Conservation (phyloP, 257 asterid species). For the Cordia subcordata region DNA sequence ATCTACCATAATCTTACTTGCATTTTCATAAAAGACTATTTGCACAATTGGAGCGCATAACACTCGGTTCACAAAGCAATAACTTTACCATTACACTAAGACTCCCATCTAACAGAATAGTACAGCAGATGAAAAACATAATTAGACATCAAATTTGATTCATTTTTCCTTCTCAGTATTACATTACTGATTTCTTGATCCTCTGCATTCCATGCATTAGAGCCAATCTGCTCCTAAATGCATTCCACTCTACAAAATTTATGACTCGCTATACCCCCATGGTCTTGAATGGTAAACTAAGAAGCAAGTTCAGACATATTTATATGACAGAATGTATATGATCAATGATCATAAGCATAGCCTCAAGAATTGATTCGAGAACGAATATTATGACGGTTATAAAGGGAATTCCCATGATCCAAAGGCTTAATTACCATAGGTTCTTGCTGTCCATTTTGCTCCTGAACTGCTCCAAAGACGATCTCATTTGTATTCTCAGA, state of each 20-base stretch:
- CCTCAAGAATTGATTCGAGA: slow-evolving; percentile 31
- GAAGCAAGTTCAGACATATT: slow-evolving; percentile 28
- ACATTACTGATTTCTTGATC: slow-evolving; percentile 14
- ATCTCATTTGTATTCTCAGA: slow-evolving; percentile 61
- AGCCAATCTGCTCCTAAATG: slow-evolving; percentile 18
- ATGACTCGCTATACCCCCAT: slow-evolving; percentile 36
- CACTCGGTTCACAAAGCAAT: no score
- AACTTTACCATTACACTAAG: no score
- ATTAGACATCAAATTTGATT: background rate
- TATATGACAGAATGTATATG: slow-evolving; percentile 8
- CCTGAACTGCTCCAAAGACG: slow-evolving; percentile 88
- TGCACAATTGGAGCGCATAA: no score
- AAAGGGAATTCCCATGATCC: slow-evolving; percentile 42
- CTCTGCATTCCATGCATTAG: slow-evolving; percentile 18
- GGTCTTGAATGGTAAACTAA: slow-evolving; percentile 15
- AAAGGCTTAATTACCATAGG: slow-evolving; percentile 61
- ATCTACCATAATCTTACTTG: no score
- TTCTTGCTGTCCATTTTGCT: slow-evolving; percentile 38
- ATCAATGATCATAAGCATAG: slow-evolving; percentile 45
- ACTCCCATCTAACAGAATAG: background rate
- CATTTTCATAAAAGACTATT: no score
- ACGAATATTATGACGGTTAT: slow-evolving; percentile 37
- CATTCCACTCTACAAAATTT: slow-evolving; percentile 26
- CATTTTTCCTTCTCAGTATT: slow-evolving; percentile 11
- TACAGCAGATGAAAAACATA: slow-evolving; percentile 5